These are phyloP conservation scores for Aspergillus egyptiacus DNA, from an alignment of 495 filamentous ascomycete species.

Conservation along the genomic window DNA sequence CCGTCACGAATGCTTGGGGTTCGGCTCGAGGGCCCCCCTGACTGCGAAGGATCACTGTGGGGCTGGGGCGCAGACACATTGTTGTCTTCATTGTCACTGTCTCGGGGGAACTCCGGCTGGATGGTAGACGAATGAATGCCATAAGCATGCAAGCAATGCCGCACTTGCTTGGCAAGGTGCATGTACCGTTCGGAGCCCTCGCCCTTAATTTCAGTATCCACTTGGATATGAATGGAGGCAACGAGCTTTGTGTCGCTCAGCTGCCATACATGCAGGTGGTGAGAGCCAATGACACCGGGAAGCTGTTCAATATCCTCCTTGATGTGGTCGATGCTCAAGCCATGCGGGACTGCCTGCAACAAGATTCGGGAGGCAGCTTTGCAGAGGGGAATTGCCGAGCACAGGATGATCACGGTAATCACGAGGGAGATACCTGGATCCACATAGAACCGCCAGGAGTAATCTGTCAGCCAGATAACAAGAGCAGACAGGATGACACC, in stretches of 20 bases:
- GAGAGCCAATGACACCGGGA: slow-evolving; percentile 77
- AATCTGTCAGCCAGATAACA: slow-evolving; percentile 81
- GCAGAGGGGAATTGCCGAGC: slow-evolving; percentile 85
- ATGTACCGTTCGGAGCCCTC: slow-evolving; percentile 78
- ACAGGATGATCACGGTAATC: slow-evolving; percentile 92
- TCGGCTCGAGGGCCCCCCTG: slow-evolving; percentile 34
- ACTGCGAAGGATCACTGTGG: slow-evolving; percentile 18
- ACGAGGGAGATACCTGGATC: slow-evolving; percentile 93
- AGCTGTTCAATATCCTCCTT: slow-evolving; percentile 82
- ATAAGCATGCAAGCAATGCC: slow-evolving; percentile 85
- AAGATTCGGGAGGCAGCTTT: slow-evolving; percentile 90
- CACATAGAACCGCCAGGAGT: slow-evolving; percentile 65
- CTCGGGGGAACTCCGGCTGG: slow-evolving; percentile 84
- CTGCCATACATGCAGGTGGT: slow-evolving; percentile 98
- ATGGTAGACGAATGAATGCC: slow-evolving; percentile 98
- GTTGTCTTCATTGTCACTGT: slow-evolving; percentile 49
- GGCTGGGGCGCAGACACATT: slow-evolving; percentile 25
- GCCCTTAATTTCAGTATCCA: slow-evolving; percentile 67
- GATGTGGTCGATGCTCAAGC: slow-evolving; percentile 83
- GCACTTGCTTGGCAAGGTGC: slow-evolving; percentile 71
- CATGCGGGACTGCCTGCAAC: slow-evolving; percentile 84
- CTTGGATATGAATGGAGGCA: slow-evolving; percentile 85
- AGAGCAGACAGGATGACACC: slow-evolving; percentile 92
- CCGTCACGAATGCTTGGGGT: slow-evolving; percentile 46
- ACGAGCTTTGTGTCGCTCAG: slow-evolving; percentile 89